These are phyloP conservation scores for Hyphopichia buzzinii DNA, from an alignment of 1,139 yeast species.

Conservation along the genomic window DNA sequence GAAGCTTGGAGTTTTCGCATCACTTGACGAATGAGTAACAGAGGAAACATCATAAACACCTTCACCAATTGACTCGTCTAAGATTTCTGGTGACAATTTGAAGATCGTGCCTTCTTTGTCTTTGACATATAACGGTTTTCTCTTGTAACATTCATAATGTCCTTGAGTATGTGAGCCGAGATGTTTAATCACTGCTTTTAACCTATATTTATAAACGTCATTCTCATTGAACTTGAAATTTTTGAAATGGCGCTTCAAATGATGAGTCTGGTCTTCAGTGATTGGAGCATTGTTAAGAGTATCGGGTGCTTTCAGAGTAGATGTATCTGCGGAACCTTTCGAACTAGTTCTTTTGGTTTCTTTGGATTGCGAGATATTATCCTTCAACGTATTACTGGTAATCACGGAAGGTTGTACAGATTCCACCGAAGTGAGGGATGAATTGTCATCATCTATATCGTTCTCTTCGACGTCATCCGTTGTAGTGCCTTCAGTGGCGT, in stretches of 20 bases:
- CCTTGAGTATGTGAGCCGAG: conserved; percentile 89
- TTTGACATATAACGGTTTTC: conserved; percentile 62
- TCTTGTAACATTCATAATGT: conserved; percentile 80
- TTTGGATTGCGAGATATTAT: conserved; percentile 5
- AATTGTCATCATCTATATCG: conserved; percentile 16
- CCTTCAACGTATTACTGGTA: conserved; percentile 14
- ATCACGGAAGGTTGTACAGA: conserved; percentile 12
- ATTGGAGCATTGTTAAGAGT: conserved; percentile 41
- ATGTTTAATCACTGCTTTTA: conserved; percentile 77
- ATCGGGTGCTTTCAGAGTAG: conserved; percentile 18
- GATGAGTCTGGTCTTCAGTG: conserved; percentile 37
- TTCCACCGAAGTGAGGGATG: conserved; percentile 12
- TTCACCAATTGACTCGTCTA: conserved; percentile 18
- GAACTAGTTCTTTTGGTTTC: neutral
- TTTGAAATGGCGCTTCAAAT: conserved; percentile 38
- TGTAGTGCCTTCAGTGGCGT: conserved; percentile 16
- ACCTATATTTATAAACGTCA: conserved; percentile 50
- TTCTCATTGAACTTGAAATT: conserved; percentile 44
- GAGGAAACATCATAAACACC: conserved; percentile 7
- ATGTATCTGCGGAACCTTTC: conserved; percentile 8
- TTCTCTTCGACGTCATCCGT: conserved; percentile 14
- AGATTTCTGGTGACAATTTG: conserved; percentile 47
- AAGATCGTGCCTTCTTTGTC: conserved; percentile 46
- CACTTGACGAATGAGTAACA: neutral
- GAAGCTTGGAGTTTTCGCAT: no score